Percentiles rank a stretch among this genome's conserved stretches.
phyloP scores from a whole-genome alignment of 2,329 filamentous ascomycete species.

The Cordyceps farinosa region DNA sequence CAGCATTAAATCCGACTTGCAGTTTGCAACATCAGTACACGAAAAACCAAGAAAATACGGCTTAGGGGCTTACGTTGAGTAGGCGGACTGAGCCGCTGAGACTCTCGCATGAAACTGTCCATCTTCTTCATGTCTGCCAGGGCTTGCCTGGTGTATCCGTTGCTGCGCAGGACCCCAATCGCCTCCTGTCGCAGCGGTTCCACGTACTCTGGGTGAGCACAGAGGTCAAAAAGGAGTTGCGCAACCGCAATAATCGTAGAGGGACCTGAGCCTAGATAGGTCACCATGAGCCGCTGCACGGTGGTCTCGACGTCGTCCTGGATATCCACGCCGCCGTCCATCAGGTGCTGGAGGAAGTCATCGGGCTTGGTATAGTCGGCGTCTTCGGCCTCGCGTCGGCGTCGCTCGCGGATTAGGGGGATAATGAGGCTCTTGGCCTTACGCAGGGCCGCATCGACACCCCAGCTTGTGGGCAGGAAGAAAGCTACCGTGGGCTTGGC shows the following conservation, averaged over 20 bases:
- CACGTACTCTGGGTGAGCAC: slow-evolving; percentile 37
- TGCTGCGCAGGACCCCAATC: slow-evolving; percentile 30
- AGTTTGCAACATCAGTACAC: not conserved
- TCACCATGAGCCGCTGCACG: slow-evolving; percentile 12
- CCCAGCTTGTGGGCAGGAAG: not conserved
- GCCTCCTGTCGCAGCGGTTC: slow-evolving; percentile 42
- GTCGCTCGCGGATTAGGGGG: slow-evolving; percentile 6
- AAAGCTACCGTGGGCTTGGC: not conserved
- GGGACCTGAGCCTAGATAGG: slow-evolving; percentile 3
- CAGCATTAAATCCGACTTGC: slow-evolving; percentile 6
- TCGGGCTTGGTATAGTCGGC: not conserved
- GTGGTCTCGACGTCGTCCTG: not conserved
- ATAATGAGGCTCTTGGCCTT: not conserved
- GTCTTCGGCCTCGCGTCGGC: slow-evolving; percentile 4
- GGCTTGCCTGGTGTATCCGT: slow-evolving; percentile 34
- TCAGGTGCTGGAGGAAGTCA: slow-evolving; percentile 9
- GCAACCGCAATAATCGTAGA: not conserved
- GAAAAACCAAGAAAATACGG: not conserved
- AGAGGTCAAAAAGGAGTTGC: slow-evolving; percentile 39
- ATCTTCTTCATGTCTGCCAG: slow-evolving; percentile 38
- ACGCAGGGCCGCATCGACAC: slow-evolving; percentile 7
- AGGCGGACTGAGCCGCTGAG: slow-evolving; percentile 26
- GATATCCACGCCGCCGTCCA: slow-evolving; percentile 7
- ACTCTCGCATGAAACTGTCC: slow-evolving; percentile 42
- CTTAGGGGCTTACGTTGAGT: slow-evolving; percentile 5